Percentiles rank a stretch among this genome's conserved stretches.
These are phyloP conservation scores for Fonsecaea nubica DNA, from an alignment of 2,329 filamentous ascomycete species.

Conservation along the genomic window DNA sequence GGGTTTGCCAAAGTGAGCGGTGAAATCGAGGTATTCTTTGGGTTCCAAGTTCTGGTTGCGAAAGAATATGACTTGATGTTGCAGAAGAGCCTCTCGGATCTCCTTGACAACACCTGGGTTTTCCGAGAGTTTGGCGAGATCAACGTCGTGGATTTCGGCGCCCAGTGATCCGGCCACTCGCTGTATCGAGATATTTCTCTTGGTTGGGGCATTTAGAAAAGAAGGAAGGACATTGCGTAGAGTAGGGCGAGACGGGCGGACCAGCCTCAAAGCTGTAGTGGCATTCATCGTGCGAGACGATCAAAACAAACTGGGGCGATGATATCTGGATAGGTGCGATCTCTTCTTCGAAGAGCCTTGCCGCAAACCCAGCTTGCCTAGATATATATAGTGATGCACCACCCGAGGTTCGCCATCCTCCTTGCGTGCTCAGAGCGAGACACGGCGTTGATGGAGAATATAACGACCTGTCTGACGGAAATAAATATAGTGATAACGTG, in stretches of 20 bases:
- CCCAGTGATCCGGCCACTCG: conserved; percentile 36
- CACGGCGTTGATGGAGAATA: not conserved
- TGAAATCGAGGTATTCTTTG: conserved; percentile 30
- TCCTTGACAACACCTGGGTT: conserved; percentile 31
- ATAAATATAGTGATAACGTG: not conserved
- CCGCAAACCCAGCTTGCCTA: not conserved
- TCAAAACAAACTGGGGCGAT: not conserved
- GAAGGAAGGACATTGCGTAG: not conserved
- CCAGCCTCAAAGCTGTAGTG: not conserved
- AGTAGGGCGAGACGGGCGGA: not conserved
- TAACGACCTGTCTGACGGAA: not conserved
- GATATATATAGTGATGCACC: not conserved
- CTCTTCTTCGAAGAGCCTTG: not conserved
- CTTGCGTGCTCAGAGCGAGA: not conserved
- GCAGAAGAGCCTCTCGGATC: conserved; percentile 35
- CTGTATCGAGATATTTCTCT: conserved; percentile 31
- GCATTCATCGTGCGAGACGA: not conserved
- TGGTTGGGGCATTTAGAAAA: not conserved
- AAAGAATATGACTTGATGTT: conserved; percentile 39
- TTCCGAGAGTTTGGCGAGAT: conserved; percentile 29
- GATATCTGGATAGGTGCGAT: not conserved
- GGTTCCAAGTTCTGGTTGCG: conserved; percentile 34
- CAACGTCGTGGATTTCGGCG: conserved; percentile 37
- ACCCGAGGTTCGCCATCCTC: not conserved
- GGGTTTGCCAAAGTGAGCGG: conserved; percentile 36